A percentile compares a stretch with the other conserved stretches of the same genome.
phyloP scores from a whole-genome alignment of 2,329 filamentous ascomycete genomes.

The Neonectria hederae region DNA sequence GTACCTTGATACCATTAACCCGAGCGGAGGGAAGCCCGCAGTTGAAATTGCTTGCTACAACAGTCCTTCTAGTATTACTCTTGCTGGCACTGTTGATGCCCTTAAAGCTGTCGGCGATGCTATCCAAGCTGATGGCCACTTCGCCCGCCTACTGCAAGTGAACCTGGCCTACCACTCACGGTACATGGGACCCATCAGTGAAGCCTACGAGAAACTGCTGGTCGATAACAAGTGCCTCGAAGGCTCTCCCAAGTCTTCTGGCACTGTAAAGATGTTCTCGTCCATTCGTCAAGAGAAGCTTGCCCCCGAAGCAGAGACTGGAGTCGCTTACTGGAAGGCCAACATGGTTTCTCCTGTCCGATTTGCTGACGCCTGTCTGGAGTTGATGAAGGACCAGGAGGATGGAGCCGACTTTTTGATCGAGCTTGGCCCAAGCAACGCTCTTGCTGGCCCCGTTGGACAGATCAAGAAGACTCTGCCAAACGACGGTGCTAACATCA shows the following conservation, averaged over 20 bases:
- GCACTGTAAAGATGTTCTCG: conserved; percentile 18
- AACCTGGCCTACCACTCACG: conserved; percentile 15
- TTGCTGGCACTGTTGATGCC: conserved; percentile 11
- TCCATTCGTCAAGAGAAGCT: conserved; percentile 11
- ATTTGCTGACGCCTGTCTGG: conserved; percentile 47
- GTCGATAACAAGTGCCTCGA: conserved; percentile 16
- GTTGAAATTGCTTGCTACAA: conserved; percentile 20
- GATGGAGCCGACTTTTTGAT: conserved; percentile 37
- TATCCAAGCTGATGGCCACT: conserved; percentile 14
- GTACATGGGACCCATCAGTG: conserved; percentile 11
- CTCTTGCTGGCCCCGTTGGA: conserved; percentile 37
- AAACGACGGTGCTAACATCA: conserved; percentile 9
- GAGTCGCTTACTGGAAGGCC: conserved; percentile 48
- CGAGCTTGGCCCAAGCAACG: conserved; percentile 44
- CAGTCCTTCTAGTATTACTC: conserved; percentile 15
- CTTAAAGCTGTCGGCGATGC: conserved; percentile 10
- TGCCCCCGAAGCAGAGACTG: neutral
- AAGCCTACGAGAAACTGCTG: conserved; percentile 23
- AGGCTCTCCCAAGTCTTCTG: conserved; percentile 4
- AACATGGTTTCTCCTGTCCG: conserved; percentile 50
- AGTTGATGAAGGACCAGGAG: conserved; percentile 21
- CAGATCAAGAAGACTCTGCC: conserved; percentile 34
- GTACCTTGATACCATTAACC: conserved; percentile 13
- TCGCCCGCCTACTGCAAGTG: conserved; percentile 14
- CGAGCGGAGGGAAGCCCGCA: neutral